A percentile compares a stretch with the other conserved stretches of the same genome.
These are phyloP conservation scores for Diaporthe sp. DNA, from an alignment of 2,329 filamentous ascomycete genomes.

Conservation along the genomic window DNA sequence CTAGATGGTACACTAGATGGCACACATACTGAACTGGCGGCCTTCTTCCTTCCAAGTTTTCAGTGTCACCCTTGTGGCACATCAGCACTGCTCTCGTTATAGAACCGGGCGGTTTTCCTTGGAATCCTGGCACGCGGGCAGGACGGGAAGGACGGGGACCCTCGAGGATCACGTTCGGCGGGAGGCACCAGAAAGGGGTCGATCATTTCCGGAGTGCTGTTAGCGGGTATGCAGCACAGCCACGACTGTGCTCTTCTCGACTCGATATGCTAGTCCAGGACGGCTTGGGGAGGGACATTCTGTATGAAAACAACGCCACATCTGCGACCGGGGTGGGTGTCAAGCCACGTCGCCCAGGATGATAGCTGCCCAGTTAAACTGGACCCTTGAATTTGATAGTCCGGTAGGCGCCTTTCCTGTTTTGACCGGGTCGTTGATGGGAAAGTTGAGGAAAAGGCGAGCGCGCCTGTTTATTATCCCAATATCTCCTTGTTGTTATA, in stretches of 20 bases:
- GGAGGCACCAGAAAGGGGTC: constrained; percentile 24
- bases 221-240: constrained; percentile 25
- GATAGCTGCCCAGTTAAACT: constrained; percentile 2
- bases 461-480: constrained; percentile 27
- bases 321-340: neutral
- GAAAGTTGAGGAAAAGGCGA: neutral
- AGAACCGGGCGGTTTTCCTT: constrained; percentile 3
- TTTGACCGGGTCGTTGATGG: neutral
- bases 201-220: constrained; percentile 22
- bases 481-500: constrained; percentile 24
- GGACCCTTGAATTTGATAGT: constrained; percentile 23
- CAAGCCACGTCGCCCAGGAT: constrained; percentile 16
- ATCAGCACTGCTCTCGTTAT: neutral
- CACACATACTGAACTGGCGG: neutral
- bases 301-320: neutral
- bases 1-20: no score
- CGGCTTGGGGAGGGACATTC: neutral
- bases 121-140: neutral
- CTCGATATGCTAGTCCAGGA: neutral
- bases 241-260: neutral
- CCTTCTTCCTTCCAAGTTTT: constrained; percentile 5
- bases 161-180: constrained; percentile 1
- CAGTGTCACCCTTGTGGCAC: neutral
- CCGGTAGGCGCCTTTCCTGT: constrained; percentile 20
- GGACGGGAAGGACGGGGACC: constrained; percentile 5